Evolutionary conservation across 2,329 filamentous ascomycete species (phyloP), one percentile per base, ranked within the genome.

Genomic region (Fusarium globosum): DNA sequence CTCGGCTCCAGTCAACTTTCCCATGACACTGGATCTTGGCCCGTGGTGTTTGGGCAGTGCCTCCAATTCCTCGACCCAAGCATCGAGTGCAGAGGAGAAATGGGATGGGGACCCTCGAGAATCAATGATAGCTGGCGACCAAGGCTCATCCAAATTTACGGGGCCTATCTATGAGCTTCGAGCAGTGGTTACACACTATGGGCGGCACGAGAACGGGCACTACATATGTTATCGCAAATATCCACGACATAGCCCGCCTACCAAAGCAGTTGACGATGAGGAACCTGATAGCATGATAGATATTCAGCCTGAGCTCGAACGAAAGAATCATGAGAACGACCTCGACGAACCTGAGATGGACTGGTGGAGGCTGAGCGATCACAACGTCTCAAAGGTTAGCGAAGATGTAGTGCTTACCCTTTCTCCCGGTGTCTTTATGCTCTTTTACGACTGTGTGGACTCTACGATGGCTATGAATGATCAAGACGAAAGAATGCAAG

Each of bases 301-400:
- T n/a, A 20, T 45, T 20, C 51, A 65, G 13, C n/a, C 56, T 45
- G 48, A 57, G 12, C 26, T 39, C 61, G 51, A 15, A 26, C 45
- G 60, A 55, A 67, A 77, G 15, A 48, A 36, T 10, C 61, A 68
- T 16, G 39, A 36, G n/a, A 65, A 60, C 9, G 57, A 72, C n/a
- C 79, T 43, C 11, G 78, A 74, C 11, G 72, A 79, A 18, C 79
- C 35, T 14, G 81, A 85, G 20, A 85, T 88, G 72, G 88, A 90
- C 67, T 98, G 96, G 96, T 99, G 94, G 92, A 88, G 93, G 21
- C 86, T 98, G 35, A 98, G 96, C 80, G 96, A 98, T 77, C 94
- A 97, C 68, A 91, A 93, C 71, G 95, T 98, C 13, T 89, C 87
- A 69, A 87, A 89, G 72, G 92, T 95, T 30, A 89, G 89, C 26